Evolutionary conservation across 371 early-diverging fungal genomes (phyloP).

Genomic region (Phascolomyces articulosus): DNA sequence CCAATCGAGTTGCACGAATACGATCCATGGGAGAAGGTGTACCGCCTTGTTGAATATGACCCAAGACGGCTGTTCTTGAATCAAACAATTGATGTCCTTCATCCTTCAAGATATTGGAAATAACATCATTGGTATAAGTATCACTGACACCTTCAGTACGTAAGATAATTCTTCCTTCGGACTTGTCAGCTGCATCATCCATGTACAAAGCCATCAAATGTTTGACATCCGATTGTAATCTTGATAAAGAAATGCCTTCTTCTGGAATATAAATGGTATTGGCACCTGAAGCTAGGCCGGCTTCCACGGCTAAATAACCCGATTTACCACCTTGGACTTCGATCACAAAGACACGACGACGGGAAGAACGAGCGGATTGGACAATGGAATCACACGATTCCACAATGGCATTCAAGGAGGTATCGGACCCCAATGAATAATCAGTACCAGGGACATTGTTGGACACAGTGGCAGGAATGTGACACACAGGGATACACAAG

Average conservation of each 20-base stretch:
- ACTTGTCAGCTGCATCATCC: slow-evolving; percentile 69
- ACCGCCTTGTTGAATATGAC: slow-evolving; percentile 98
- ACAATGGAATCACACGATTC: slow-evolving; percentile 94
- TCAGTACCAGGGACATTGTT: slow-evolving; percentile 99
- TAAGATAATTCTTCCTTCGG: slow-evolving; percentile 84
- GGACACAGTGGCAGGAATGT: slow-evolving; percentile 96
- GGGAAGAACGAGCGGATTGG: slow-evolving; percentile 87
- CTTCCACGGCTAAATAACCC: slow-evolving; percentile 94
- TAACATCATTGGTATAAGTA: slow-evolving; percentile 91
- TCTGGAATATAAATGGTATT: slow-evolving; percentile 96
- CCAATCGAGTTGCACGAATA: slow-evolving; percentile 88
- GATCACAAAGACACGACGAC: slow-evolving; percentile 95
- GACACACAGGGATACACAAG: slow-evolving; percentile 92
- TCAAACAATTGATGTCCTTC: slow-evolving; percentile 95
- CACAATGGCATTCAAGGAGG: slow-evolving; percentile 96
- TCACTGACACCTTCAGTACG: slow-evolving; percentile 84
- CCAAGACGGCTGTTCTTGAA: slow-evolving; percentile 91
- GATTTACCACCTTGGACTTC: slow-evolving; percentile 98
- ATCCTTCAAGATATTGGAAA: slow-evolving; percentile 88
- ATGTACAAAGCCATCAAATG: slow-evolving; percentile 79
- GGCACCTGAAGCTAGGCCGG: slow-evolving; percentile 93
- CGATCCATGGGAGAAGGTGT: slow-evolving; percentile 97
- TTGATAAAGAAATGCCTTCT: slow-evolving; percentile 82
- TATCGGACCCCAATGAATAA: slow-evolving; percentile 96
- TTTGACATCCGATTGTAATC: slow-evolving; percentile 82